Conservation (phyloP, 2,329 filamentous ascomycete species). For the Graphilbum sp. region DNA sequence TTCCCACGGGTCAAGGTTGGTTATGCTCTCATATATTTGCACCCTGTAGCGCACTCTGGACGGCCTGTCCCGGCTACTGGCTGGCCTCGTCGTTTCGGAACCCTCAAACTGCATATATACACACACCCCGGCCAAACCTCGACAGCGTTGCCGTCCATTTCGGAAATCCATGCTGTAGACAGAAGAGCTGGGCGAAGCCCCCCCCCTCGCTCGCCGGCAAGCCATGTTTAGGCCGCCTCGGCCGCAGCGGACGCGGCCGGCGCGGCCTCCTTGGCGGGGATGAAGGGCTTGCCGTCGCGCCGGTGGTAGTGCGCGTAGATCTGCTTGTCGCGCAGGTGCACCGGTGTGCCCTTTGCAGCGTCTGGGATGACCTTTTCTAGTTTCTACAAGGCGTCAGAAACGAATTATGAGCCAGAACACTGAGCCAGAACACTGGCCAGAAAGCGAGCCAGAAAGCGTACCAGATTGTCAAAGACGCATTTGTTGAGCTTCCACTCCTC, state of each 20-base stretch:
- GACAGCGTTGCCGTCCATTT: no score
- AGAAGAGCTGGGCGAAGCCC: no score
- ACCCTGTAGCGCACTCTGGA: no score
- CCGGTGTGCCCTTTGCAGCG: slow-evolving; percentile 51
- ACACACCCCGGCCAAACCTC: no score
- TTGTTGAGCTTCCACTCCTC: slow-evolving; percentile 81
- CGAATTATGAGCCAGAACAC: neutral
- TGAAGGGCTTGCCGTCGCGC: slow-evolving; percentile 13
- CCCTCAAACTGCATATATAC: no score
- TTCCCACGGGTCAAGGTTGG: no score
- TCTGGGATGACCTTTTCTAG: slow-evolving; percentile 69
- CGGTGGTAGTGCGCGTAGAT: slow-evolving; percentile 35
- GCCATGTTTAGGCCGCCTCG: slow-evolving; percentile 8
- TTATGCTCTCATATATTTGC: no score
- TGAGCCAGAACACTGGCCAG: neutral
- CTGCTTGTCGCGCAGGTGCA: slow-evolving; percentile 54
- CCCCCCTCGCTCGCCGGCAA: no score
- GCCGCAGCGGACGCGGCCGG: slow-evolving; percentile 3
- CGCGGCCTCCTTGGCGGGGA: slow-evolving; percentile 12
- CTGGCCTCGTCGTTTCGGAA: no score
- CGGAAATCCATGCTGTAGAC: no score
- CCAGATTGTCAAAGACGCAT: slow-evolving; percentile 91
- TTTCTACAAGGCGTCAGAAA: slow-evolving; percentile 33
- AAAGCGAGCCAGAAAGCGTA: slow-evolving; percentile 20
- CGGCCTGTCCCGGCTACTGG: no score